These are phyloP conservation scores for Aphanomyces invadans DNA, from an alignment of 352 stramenopile species.

Conservation along the genomic window DNA sequence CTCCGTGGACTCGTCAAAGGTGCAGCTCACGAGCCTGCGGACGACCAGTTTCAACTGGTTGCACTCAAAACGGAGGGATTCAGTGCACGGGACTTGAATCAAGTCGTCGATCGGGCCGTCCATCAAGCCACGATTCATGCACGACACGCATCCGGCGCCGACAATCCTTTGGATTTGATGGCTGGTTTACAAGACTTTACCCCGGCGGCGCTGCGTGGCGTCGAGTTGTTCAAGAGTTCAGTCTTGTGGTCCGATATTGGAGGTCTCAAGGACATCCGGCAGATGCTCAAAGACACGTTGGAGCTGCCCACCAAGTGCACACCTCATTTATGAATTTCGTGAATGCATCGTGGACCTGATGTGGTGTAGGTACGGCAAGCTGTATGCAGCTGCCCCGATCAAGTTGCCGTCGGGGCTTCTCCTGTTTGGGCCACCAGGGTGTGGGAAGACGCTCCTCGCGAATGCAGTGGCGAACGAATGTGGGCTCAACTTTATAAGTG, in stretches of 20 bases:
- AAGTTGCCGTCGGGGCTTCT: slow-evolving; percentile 81
- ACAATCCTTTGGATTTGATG: slow-evolving; percentile 44
- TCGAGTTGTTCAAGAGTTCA: slow-evolving; percentile 79
- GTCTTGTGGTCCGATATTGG: slow-evolving; percentile 84
- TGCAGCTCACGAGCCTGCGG: background rate
- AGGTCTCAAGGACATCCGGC: slow-evolving; percentile 65
- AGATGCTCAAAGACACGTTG: slow-evolving; percentile 84
- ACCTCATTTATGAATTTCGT: too few species aligned
- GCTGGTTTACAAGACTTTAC: slow-evolving; percentile 72
- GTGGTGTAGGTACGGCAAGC: slow-evolving; percentile 48
- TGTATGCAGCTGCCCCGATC: slow-evolving; percentile 77
- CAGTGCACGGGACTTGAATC: slow-evolving; percentile 69
- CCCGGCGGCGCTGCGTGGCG: slow-evolving; percentile 65
- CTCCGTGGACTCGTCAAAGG: slow-evolving; percentile 48
- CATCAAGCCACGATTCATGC: slow-evolving; percentile 51
- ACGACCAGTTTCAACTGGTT: background rate
- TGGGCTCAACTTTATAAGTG: slow-evolving; percentile 84
- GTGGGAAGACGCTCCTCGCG: slow-evolving; percentile 84
- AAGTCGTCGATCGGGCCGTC: slow-evolving; percentile 52
- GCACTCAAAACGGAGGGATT: slow-evolving; percentile 55
- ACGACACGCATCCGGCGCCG: background rate
- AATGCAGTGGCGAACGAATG: slow-evolving; percentile 81
- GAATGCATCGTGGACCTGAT: too few species aligned
- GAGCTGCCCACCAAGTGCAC: slow-evolving; percentile 64
- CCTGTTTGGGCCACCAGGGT: slow-evolving; percentile 86